Conservation (phyloP, 2,329 filamentous ascomycete genomes). For the Biscogniauxia sp. region DNA sequence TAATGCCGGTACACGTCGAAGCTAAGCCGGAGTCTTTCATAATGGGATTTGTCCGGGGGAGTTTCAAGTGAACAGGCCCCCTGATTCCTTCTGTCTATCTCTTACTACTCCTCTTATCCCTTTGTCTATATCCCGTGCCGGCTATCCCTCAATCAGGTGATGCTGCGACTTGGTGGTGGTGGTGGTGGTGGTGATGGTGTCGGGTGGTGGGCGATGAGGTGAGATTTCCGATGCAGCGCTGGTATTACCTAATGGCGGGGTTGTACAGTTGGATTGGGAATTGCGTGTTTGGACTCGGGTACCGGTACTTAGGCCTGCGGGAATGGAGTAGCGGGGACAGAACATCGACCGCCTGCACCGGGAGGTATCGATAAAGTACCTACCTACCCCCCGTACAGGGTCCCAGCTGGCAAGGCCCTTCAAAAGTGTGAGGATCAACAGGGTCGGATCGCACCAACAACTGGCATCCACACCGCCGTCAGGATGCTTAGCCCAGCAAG, state of each 20-base stretch:
- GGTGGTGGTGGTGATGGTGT: too few relatives aligned
- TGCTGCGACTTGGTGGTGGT: too few relatives aligned
- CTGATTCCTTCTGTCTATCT: too few relatives aligned
- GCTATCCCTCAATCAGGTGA: too few relatives aligned
- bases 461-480: not conserved
- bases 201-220: constrained; percentile 7
- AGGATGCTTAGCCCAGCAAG: not conserved
- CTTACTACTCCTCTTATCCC: too few relatives aligned
- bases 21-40: not conserved
- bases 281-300: constrained; percentile 4
- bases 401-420: not conserved
- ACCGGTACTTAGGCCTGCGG: constrained; percentile 17
- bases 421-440: constrained; percentile 1
- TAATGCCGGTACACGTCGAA: too few relatives aligned
- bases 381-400: not conserved
- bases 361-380: not conserved
- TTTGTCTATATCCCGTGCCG: too few relatives aligned
- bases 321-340: constrained; percentile 11
- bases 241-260: constrained; percentile 1
- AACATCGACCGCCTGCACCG: constrained; percentile 1
- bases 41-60: not conserved
- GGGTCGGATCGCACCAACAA: not conserved
- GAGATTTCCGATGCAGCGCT: constrained; percentile 6
- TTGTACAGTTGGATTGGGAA: not conserved
- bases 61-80: not conserved